Evolutionary conservation across 75 land plant species (phyloP).

Genomic region (Cupressus sempervirens): DNA sequence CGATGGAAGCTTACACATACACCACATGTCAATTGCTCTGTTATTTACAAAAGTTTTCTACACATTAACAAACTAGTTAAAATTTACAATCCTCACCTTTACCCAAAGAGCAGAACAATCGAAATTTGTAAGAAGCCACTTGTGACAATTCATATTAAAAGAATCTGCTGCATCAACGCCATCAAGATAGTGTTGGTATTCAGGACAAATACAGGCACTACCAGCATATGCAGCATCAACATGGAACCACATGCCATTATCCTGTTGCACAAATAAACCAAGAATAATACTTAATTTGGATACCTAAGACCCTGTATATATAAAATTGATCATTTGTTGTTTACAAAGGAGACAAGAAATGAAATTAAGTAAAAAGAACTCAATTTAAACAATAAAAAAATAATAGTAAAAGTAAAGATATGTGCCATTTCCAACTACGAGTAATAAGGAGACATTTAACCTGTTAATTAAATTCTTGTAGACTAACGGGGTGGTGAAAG

Average conservation of each 20-base stretch:
- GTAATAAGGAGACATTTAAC: too few relatives aligned
- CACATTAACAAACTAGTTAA: background rate
- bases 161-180: slow-evolving; percentile 92
- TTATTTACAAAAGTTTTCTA: background rate
- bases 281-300: background rate
- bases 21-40: background rate
- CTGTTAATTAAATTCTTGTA: too few relatives aligned
- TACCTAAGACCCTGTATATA: background rate
- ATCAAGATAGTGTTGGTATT: slow-evolving; percentile 70
- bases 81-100: slow-evolving; percentile 43
- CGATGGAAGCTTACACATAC: background rate
- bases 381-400: background rate
- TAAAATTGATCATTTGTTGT: background rate
- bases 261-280: slow-evolving; percentile 25
- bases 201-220: slow-evolving; percentile 91
- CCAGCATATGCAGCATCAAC: slow-evolving; percentile 95
- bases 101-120: slow-evolving; percentile 89
- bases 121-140: slow-evolving; percentile 92
- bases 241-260: slow-evolving; percentile 72
- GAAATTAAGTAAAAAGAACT: background rate
- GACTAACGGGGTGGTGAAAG: too few relatives aligned
- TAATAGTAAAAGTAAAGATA: too few relatives aligned
- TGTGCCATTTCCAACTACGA: too few relatives aligned
- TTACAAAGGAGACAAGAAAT: background rate
- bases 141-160: slow-evolving; percentile 89